Conservation (phyloP, 164 flowering plant genomes). For the Platanus orientalis region DNA sequence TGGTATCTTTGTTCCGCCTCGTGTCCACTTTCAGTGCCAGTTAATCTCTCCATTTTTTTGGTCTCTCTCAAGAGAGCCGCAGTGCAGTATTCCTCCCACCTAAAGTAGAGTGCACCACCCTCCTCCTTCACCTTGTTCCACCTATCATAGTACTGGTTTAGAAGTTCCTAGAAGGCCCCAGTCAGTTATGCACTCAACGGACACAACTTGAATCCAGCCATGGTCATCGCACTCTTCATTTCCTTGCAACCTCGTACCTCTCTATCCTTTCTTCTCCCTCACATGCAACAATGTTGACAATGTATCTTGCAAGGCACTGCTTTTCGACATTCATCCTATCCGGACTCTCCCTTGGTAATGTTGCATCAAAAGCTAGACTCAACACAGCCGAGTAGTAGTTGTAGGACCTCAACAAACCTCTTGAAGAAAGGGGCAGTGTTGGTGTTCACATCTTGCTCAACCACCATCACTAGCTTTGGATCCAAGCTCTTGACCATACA, state of each 20-base stretch:
- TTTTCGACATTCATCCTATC: conserved; percentile 88
- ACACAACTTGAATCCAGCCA: conserved; percentile 78
- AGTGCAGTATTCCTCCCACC: too few species aligned
- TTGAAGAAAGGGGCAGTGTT: conserved; percentile 87
- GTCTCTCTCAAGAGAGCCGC: too few species aligned
- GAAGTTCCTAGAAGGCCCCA: too few species aligned
- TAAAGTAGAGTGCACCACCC: too few species aligned
- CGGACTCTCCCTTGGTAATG: conserved; percentile 73
- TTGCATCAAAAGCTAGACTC: conserved; percentile 87
- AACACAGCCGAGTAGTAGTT: conserved; percentile 85
- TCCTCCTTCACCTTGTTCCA: too few species aligned
- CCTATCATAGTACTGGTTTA: too few species aligned
- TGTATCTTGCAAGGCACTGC: conserved; percentile 90
- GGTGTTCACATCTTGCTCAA: conserved; percentile 92
- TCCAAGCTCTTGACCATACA: conserved; percentile 75
- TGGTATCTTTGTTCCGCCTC: too few species aligned
- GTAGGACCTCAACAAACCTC: conserved; percentile 80
- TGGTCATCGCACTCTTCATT: conserved; percentile 92
- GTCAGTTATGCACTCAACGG: conserved; percentile 52
- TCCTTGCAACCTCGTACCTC: conserved; percentile 89
- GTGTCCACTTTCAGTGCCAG: too few species aligned
- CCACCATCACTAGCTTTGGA: conserved; percentile 89
- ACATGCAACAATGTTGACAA: conserved; percentile 87
- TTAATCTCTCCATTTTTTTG: too few species aligned
- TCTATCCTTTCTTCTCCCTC: conserved; percentile 95